Evolutionary conservation across 495 filamentous ascomycete genomes (phyloP).

Genomic region (Chaetomium fimeti): DNA sequence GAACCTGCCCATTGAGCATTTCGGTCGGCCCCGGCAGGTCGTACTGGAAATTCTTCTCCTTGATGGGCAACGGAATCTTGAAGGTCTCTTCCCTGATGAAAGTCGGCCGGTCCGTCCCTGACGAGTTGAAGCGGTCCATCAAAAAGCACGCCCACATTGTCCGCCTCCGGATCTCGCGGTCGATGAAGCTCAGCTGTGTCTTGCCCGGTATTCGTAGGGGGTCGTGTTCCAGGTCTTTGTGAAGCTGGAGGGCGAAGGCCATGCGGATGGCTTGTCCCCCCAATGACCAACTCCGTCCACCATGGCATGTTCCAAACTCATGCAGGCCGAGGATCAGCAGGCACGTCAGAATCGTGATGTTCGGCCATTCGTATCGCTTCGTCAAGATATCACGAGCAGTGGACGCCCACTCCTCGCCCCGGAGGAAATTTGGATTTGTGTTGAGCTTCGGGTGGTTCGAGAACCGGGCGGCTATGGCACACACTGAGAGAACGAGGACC

Average conservation of each 20-base stretch:
- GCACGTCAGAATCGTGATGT: conserved; percentile 90
- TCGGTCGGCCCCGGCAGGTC: conserved; percentile 89
- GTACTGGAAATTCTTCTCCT: conserved; percentile 84
- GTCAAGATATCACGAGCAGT: conserved; percentile 80
- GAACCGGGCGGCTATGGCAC: conserved; percentile 89
- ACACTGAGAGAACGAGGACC: conserved; percentile 85
- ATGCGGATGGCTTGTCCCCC: conserved; percentile 93
- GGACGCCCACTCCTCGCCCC: conserved; percentile 86
- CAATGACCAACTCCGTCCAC: conserved; percentile 91
- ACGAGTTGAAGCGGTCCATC: conserved; percentile 97
- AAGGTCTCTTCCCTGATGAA: conserved; percentile 86
- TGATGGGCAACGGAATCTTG: conserved; percentile 86
- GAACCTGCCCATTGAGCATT: conserved; percentile 70
- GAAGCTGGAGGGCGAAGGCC: conserved; percentile 93
- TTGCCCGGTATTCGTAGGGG: conserved; percentile 65
- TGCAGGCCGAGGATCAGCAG: conserved; percentile 86
- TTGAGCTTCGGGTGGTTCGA: conserved; percentile 90
- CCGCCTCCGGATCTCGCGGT: conserved; percentile 85
- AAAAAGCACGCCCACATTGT: conserved; percentile 98
- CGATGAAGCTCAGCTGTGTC: conserved; percentile 78
- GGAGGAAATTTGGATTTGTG: conserved; percentile 79
- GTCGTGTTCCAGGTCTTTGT: conserved; percentile 89
- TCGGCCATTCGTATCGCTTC: conserved; percentile 87
- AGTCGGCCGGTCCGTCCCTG: conserved; percentile 89
- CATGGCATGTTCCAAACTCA: conserved; percentile 95